Percentiles rank a stretch among this genome's conserved stretches.
Conservation (phyloP, 768 basidiomycete species). For the Rhodotorula babjevae region DNA sequence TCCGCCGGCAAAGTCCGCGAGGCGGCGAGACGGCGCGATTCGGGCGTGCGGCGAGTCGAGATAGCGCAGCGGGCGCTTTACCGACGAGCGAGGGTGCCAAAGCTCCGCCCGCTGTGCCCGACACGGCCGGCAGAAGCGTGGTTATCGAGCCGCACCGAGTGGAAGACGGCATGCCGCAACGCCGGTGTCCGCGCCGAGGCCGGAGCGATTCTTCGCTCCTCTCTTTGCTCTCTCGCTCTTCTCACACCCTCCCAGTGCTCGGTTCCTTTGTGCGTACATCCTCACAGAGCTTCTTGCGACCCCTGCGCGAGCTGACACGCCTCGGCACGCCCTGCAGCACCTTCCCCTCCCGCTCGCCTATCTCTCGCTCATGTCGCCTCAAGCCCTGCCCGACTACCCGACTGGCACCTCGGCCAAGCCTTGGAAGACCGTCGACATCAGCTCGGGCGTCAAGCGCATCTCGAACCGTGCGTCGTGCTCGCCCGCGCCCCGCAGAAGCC, state of each 20-base stretch:
- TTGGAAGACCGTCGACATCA: slow-evolving; percentile 11
- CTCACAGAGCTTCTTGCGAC: background rate
- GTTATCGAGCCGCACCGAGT: background rate
- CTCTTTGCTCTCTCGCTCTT: background rate
- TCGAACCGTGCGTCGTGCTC: slow-evolving; percentile 30
- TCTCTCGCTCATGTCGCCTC: slow-evolving; percentile 2
- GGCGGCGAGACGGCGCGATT: too few species aligned
- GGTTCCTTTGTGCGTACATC: background rate
- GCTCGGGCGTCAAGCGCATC: slow-evolving; percentile 9
- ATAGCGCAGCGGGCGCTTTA: too few species aligned
- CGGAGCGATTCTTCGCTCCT: too few species aligned
- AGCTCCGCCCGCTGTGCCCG: too few species aligned
- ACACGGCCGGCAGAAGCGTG: too few species aligned
- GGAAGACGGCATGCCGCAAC: background rate
- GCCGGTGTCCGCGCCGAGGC: background rate
- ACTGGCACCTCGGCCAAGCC: background rate
- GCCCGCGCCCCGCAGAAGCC: too few species aligned
- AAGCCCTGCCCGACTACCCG: background rate
- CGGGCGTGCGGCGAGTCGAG: too few species aligned
- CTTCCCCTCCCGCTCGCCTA: background rate
- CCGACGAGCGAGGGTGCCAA: too few species aligned
- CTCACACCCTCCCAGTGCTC: background rate
- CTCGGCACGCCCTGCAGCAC: too few species aligned
- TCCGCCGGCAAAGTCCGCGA: too few species aligned
- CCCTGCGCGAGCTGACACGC: too few species aligned